Conservation (phyloP, 2,329 filamentous ascomycete genomes). For the Dissoconium aciculare region DNA sequence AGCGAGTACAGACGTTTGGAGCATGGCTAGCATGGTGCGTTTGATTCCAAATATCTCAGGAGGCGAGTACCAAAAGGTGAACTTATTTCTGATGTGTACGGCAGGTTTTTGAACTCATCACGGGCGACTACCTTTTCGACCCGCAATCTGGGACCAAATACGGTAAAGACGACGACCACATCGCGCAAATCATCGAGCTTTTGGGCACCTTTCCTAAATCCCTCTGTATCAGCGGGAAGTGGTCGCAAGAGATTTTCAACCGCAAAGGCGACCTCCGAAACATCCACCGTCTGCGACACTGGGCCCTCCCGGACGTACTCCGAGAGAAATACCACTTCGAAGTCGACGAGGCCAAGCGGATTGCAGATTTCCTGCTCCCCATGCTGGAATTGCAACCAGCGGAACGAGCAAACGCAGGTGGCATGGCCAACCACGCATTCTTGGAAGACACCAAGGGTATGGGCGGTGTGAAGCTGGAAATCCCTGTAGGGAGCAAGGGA, state of each 20-base stretch:
- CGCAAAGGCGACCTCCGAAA: conserved; percentile 93
- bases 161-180: conserved; percentile 98
- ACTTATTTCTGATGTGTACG: too few species aligned
- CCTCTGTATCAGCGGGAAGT: conserved; percentile 82
- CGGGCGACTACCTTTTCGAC: conserved; percentile 95
- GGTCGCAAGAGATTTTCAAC: conserved; percentile 98
- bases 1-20: conserved; percentile 98
- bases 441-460: conserved; percentile 77
- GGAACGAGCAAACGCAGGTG: conserved; percentile 83
- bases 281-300: conserved; percentile 90
- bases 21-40: conserved; percentile 95
- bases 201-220: conserved; percentile 87
- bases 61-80: too few species aligned
- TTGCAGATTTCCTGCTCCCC: conserved; percentile 70
- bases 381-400: conserved; percentile 85
- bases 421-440: conserved; percentile 78
- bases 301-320: conserved; percentile 84
- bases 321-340: conserved; percentile 95
- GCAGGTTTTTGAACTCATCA: conserved; percentile 93
- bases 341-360: conserved; percentile 61
- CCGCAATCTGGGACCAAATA: conserved; percentile 98
- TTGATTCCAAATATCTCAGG: too few species aligned
- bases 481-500: conserved; percentile 66
- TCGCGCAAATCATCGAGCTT: conserved; percentile 95
- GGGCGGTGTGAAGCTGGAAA: conserved; percentile 59